A percentile compares a stretch with the other conserved stretches of the same genome.
These are phyloP conservation scores for Tetrapisispora fleetii DNA, from an alignment of 805 yeast species.

Conservation along the genomic window DNA sequence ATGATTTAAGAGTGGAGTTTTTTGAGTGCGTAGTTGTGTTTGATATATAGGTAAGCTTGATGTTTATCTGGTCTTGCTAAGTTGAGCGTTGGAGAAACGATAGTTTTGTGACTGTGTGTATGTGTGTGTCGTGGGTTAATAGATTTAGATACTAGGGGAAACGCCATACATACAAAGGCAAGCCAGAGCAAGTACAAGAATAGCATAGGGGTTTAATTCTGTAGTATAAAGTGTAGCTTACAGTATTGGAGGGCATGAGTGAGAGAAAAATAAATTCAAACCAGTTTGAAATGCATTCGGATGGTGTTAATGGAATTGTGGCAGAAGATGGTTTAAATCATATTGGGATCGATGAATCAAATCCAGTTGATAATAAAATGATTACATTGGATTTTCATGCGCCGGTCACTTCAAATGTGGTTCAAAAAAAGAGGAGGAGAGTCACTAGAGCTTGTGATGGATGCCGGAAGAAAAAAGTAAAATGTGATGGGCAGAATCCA, in stretches of 20 bases:
- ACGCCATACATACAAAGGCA: background rate
- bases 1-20: too few species aligned
- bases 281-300: background rate
- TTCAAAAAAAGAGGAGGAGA: slow-evolving; percentile 27
- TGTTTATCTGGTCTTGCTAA: too few species aligned
- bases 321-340: background rate
- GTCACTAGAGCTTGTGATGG: slow-evolving; percentile 39
- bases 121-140: too few species aligned
- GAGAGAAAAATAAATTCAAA: background rate
- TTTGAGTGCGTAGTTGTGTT: too few species aligned
- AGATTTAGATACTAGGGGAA: too few species aligned
- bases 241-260: background rate
- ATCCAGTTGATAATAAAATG: background rate
- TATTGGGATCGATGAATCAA: background rate
- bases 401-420: background rate
- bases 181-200: too few species aligned
- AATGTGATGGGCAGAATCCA: slow-evolving; percentile 78
- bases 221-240: too few species aligned
- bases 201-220: too few species aligned
- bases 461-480: slow-evolving; percentile 62
- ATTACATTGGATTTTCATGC: background rate
- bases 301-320: background rate
- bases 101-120: too few species aligned
- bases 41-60: too few species aligned
- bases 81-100: too few species aligned